Evolutionary conservation across 495 filamentous ascomycete species (phyloP).

Genomic region (Parathielavia appendiculata): DNA sequence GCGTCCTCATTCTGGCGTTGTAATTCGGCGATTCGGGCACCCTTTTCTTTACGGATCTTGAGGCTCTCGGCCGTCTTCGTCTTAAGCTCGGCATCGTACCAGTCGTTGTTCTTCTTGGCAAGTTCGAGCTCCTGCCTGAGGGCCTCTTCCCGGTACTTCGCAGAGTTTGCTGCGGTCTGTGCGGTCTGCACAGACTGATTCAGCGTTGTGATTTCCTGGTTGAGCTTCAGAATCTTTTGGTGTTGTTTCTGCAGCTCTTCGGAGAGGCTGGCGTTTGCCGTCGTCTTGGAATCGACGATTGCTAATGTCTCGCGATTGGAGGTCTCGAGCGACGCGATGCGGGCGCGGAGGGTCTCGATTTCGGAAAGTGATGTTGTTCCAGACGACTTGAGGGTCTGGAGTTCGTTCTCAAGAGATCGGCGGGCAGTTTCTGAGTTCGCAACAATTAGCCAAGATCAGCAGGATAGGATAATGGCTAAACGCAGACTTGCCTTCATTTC

Average conservation of each 20-base stretch:
- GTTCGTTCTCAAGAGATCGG: conserved; percentile 66
- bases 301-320: conserved; percentile 86
- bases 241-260: conserved; percentile 83
- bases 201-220: conserved; percentile 69
- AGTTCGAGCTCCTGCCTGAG: conserved; percentile 84
- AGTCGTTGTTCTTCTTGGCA: conserved; percentile 83
- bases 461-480: not conserved
- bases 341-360: conserved; percentile 64
- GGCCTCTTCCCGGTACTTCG: conserved; percentile 81
- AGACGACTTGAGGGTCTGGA: conserved; percentile 71
- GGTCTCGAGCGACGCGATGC: conserved; percentile 78
- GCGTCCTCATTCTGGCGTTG: conserved; percentile 85
- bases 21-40: conserved; percentile 74
- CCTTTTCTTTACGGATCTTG: conserved; percentile 93
- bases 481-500: conserved; percentile 64
- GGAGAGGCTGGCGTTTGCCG: conserved; percentile 76
- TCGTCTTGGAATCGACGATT: conserved; percentile 81
- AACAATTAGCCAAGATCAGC: conserved; percentile 4
- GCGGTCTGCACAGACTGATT: conserved; percentile 78
- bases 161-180: conserved; percentile 66
- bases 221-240: conserved; percentile 76
- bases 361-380: conserved; percentile 72
- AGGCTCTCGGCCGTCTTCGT: conserved; percentile 78
- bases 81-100: conserved; percentile 84
- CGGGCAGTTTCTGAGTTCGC: conserved; percentile 31